Base-by-base conservation (phyloP, 1,284 basidiomycete species). In the Microbotryum intermedium region DNA sequence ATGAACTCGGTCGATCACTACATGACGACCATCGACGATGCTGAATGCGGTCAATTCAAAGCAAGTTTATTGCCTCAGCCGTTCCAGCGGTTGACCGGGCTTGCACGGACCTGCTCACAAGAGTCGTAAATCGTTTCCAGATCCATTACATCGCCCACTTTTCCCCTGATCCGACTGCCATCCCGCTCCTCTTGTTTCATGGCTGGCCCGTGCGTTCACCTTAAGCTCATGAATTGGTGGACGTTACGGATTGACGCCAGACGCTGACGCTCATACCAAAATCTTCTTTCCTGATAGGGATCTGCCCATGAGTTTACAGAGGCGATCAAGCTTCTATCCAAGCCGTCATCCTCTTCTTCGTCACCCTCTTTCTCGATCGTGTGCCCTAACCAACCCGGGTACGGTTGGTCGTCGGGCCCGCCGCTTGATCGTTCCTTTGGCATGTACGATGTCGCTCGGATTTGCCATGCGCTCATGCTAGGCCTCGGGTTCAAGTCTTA, bases 401-500 rank as follows among this genome's bases (percentile, higher is more conserved):
- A 73, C 59, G 60, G 61, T 2, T 69, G 65, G 61, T 58, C 53
- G 7, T 30, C 30, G 10, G 45, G 48, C 13, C 66, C 64, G 1
- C 68, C 74, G 0, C 55, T 70, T 2, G 73, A 76, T 53, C 43
- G 58, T 7, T 68, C 72, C 0, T 75, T 75, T 50, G 59, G 61
- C 6, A 69, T 68, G 34, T 57, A 61, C 28, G 72, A 74, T 50
- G 65, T 70, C 26, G 71, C 73, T 0, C 56, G 61, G 10, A 54
- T 76, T 11, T 68, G 74, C 30, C 65, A 77, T 58, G 53, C 52
- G 26, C 62, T 76, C 13, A 74, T 76, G 73, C 39, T 50, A 7
- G 75, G 75, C 0, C 67, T 77, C 6, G 76, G 76, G 0, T 75
- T 72, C 55, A 60, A 61, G 1, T 23, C 16, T 3, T 77, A 76